Evolutionary conservation across 768 basidiomycete species (phyloP).

Genomic region (Lentinula raphanica): DNA sequence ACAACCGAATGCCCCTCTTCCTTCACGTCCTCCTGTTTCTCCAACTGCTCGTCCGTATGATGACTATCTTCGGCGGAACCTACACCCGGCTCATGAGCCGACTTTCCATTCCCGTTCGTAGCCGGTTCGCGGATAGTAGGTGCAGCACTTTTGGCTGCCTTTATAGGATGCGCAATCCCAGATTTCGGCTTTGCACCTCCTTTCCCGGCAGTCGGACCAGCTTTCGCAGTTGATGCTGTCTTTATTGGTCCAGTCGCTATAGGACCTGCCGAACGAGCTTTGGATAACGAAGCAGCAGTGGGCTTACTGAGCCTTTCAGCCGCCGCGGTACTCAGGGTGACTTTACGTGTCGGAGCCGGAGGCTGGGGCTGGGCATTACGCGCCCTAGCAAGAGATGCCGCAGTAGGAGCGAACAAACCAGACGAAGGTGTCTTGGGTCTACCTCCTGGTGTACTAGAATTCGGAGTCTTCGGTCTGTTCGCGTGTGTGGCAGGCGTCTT

Average conservation of each 20-base stretch:
- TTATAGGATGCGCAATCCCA: neutral
- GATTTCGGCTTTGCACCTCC: conserved; percentile 6
- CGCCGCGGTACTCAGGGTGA: conserved; percentile 44
- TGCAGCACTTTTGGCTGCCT: neutral
- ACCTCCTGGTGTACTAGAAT: conserved; percentile 20
- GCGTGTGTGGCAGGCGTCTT: conserved; percentile 14
- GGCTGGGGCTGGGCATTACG: conserved; percentile 46
- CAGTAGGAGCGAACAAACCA: conserved; percentile 77
- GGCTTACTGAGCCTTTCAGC: conserved; percentile 74
- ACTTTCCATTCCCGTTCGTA: conserved; percentile 6
- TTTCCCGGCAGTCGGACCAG: conserved; percentile 10
- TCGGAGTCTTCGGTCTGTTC: conserved; percentile 54
- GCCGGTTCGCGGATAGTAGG: neutral
- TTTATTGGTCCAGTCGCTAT: conserved; percentile 21
- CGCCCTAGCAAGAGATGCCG: conserved; percentile 70
- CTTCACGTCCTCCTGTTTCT: conserved; percentile 8
- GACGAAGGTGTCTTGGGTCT: conserved; percentile 61
- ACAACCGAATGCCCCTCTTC: neutral
- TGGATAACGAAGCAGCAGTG: conserved; percentile 68
- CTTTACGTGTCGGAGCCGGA: conserved; percentile 49
- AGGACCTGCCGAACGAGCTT: conserved; percentile 37
- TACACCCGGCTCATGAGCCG: neutral
- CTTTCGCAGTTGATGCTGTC: conserved; percentile 16
- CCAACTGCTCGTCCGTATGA: conserved; percentile 18
- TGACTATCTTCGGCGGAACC: conserved; percentile 8